Percentiles rank a stretch among this genome's conserved stretches.
These are phyloP conservation scores for Leptographium flavum DNA, from an alignment of 2,329 filamentous ascomycete species.

Conservation along the genomic window DNA sequence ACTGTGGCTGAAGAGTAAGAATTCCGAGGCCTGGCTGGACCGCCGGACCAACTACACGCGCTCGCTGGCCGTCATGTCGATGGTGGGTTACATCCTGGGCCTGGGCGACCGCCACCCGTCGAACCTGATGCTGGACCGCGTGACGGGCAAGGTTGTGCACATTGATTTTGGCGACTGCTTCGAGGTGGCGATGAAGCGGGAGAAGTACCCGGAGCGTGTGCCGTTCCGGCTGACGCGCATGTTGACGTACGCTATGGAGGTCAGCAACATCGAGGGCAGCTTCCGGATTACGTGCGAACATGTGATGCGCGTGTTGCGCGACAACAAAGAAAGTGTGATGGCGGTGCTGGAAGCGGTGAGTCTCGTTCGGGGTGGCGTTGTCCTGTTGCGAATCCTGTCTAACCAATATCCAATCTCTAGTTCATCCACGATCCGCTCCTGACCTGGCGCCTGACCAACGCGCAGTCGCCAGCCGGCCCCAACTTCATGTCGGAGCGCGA, in stretches of 20 bases:
- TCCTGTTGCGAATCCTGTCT: background rate
- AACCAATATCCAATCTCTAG: conserved; percentile 26
- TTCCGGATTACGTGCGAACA: conserved; percentile 98
- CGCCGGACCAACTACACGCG: conserved; percentile 97
- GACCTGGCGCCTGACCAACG: conserved; percentile 76
- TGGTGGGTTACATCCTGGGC: conserved; percentile 99
- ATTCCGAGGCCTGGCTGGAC: conserved; percentile 94
- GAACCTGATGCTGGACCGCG: conserved; percentile 91
- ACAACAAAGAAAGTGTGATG: conserved; percentile 98
- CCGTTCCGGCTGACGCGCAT: conserved; percentile 96
- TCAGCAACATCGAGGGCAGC: conserved; percentile 97
- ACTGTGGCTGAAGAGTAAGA: conserved; percentile 97
- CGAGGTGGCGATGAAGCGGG: conserved; percentile 97
- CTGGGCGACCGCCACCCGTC: conserved; percentile 93
- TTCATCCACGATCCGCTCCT: conserved; percentile 99
- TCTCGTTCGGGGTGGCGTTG: conserved; percentile 16
- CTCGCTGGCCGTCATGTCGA: conserved; percentile 97
- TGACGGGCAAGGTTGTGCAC: conserved; percentile 93
- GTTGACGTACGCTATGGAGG: conserved; percentile 99
- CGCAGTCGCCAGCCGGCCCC: conserved; percentile 48
- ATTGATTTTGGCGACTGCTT: conserved; percentile 99
- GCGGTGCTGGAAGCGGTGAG: conserved; percentile 92
- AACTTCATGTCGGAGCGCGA: conserved; percentile 52
- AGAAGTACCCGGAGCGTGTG: conserved; percentile 95
- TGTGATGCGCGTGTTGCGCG: conserved; percentile 89